Base-by-base conservation (phyloP, 495 filamentous ascomycete species). In the Thermothielavioides terrestris region DNA sequence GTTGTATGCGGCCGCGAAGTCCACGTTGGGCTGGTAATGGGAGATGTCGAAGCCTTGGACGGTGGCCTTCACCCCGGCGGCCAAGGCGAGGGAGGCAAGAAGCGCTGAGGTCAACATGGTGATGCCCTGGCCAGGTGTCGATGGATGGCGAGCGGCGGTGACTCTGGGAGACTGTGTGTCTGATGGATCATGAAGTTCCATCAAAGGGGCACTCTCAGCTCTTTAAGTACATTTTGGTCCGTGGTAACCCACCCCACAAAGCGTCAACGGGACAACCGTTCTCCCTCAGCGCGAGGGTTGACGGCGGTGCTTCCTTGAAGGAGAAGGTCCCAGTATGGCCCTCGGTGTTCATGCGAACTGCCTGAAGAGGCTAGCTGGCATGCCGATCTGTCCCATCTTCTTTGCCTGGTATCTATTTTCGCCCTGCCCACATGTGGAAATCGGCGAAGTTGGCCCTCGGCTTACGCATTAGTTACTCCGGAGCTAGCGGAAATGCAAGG, bases 21-120 rank as follows among this genome's bases (percentile, higher is more conserved):
- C 63, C 35, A 84, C 77, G 34, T 38, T 76, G 21, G 65, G 50
- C 57, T 83, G 80, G 46, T 80, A 82, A 54, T 75, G 58, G 14
- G 81, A 84, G 56, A 85, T 78, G 53, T 85, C 81, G 53, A 85
- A 84, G 23, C 81, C 81, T 45, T 78, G 74, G 34, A 83, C 76
- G 6, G 70, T 66, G 36, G 70, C 68, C 10, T 70, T 64, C 44
- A 66, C 53, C 15, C 36, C 40, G 15, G 39, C 55, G 42, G 67
- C 57, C 21, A 58, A 53, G 36, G 56, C 47, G n/a, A 60, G 32
- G 30, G 28, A n/a, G n/a, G 10, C 8, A 18, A 30, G 27, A 11
- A 30, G 27, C 5, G 27, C 27, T 5, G 27, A 30, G 6, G 5
- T 30, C 6, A 30, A 30, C 27, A 30, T 30, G 27, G 11, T 30